Evolutionary conservation across 2,329 filamentous ascomycete genomes (phyloP), one percentile per base, ranked within the genome.

Genomic region (Exophiala alcalophila): DNA sequence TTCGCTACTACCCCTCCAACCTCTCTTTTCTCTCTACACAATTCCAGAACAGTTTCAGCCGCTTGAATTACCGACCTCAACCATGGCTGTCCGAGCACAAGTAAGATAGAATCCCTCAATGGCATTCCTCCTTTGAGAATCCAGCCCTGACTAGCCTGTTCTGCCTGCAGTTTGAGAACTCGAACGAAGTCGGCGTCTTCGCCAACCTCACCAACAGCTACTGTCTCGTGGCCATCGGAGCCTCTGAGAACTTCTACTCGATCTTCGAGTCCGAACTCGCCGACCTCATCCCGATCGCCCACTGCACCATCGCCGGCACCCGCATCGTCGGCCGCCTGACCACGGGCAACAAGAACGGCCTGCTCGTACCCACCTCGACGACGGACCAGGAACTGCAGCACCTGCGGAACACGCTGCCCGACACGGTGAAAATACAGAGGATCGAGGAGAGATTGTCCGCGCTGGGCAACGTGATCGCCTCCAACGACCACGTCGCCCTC

Each of bases 211-310:
- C 92, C 58, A 98, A 98, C 72, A 91, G 88, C 48, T 98, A 95
- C 70, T 89, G 90, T 59, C 78, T 98, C 60, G 88, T 96, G 59
- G 90, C 91, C 54, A 81, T 95, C 56, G 92, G 92, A 63, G 90
- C 87, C 59, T 95, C 88, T 62, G 90, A 96, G 76, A 97, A 97
- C 79, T 98, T 98, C 71, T 97, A 97, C 81, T 90, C 87, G 74
- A 80, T 97, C 65, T 97, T 98, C 72, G 92, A 98, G 76, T 84
- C 91, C 52, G 92, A 98, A 74, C 78, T 98, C 50, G 88, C 94
- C 74, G 92, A 97, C 73, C 82, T 96, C 52, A 91, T 98, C 59
- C 92, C 92, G 57, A 96, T 96, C 67, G 92, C 88, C 69, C 87
- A 92, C 71, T 90, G 88, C 57, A 96, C 91, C 45, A 97, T 98